Percentiles rank a stretch among this genome's conserved stretches.
phyloP scores from a whole-genome alignment of 176 grass and related monocot species.

The Thinopyrum elongatum region DNA sequence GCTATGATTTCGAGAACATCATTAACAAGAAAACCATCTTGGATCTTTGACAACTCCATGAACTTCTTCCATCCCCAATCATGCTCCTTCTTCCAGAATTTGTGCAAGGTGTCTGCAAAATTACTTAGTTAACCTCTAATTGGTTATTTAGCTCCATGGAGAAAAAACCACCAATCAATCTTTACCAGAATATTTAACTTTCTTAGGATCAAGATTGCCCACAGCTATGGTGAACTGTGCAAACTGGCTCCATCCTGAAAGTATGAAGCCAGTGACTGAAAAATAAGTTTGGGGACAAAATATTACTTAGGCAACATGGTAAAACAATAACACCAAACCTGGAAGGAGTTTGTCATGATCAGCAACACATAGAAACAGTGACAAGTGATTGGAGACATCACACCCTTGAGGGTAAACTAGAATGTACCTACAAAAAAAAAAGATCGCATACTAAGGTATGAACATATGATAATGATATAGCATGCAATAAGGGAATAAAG shows the following conservation, averaged over 20 bases:
- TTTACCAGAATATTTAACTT: constrained; percentile 95
- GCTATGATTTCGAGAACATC: constrained; percentile 90
- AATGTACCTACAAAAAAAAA: constrained; percentile 77
- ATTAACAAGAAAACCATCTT: constrained; percentile 90
- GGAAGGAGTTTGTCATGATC: constrained; percentile 93
- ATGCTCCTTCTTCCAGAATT: constrained; percentile 99
- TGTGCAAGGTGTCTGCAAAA: constrained; percentile 87
- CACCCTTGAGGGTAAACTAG: constrained; percentile 98
- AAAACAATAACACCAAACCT: constrained; percentile 53
- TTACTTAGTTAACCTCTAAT: constrained; percentile 38
- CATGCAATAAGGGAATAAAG: background rate
- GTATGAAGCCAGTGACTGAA: constrained; percentile 14
- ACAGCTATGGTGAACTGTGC: constrained; percentile 97
- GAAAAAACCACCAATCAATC: constrained; percentile 11
- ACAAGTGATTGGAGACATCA: constrained; percentile 95
- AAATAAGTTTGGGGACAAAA: background rate
- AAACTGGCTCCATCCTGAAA: constrained; percentile 96
- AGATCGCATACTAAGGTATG: constrained; percentile 20
- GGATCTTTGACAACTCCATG: constrained; percentile 95
- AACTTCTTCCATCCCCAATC: constrained; percentile 99
- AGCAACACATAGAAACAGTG: constrained; percentile 97
- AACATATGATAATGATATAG: constrained; percentile 2
- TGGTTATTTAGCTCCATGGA: constrained; percentile 20
- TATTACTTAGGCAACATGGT: constrained; percentile 29
- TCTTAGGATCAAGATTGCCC: constrained; percentile 94